Base-by-base conservation (phyloP, 495 filamentous ascomycete genomes). In the Penicillium ochrochloron region DNA sequence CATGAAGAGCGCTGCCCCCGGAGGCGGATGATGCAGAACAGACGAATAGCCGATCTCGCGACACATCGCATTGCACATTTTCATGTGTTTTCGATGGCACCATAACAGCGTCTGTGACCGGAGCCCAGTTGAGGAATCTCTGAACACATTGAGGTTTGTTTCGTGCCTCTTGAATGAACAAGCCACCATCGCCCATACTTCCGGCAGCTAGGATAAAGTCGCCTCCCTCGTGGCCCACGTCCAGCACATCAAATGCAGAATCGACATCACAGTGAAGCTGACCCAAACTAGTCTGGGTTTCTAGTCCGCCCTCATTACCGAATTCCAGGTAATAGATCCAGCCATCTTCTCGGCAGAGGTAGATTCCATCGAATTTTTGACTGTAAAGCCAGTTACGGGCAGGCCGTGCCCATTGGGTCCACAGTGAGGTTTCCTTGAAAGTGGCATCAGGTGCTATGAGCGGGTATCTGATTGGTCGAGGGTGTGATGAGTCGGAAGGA, bases 201-300 rank as follows among this genome's bases (percentile, higher is more conserved):
- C 95, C 92, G 17, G 89, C 91, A 7, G 90, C 85, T 21, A 97
- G 78, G 46, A 97, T 82, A 42, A 96, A 78, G 71, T 97, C 94
- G 25, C 86, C 86, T 57, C 83, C 85, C 9, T 80, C 66, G 70
- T 83, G 41, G 77, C 80, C 62, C 78, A 83, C 76, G 55, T 82
- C 75, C 50, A 83, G 66, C 12, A 79, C 75, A 66, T 79, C 78
- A 61, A 83, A 83, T 4, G 78, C 80, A 12, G 69, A 74, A 61
- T 83, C 80, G 15, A 83, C 78, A 60, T 80, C 75, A 62, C 77
- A 81, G 58, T 74, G 73, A 31, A 82, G 73, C 29, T 76, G 73
- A 29, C 80, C 80, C 37, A 81, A 60, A 21, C 70, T 73, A 31
- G 73, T 75, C 51, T 77, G 68, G 8, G 68, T 64, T 64, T 78